Conservation (phyloP, 768 basidiomycete genomes). For the Phaeotremella skinneri region DNA sequence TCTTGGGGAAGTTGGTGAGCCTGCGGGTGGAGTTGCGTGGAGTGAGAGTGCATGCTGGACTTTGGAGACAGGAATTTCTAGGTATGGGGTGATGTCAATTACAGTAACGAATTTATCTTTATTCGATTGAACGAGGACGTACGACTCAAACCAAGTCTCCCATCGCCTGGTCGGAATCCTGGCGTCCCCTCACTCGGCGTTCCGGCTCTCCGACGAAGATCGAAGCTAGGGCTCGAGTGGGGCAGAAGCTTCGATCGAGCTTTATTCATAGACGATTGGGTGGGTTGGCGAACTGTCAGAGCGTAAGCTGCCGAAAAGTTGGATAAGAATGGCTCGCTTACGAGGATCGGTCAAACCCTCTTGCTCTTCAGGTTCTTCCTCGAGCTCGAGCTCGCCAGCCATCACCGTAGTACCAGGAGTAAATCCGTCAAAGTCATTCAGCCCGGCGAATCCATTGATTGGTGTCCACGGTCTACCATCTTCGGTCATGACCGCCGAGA, state of each 20-base stretch:
- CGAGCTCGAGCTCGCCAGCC: neutral
- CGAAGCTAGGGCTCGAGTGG: slow-evolving; percentile 34
- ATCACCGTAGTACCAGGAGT: neutral
- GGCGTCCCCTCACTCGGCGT: slow-evolving; percentile 16
- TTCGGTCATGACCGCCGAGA: neutral
- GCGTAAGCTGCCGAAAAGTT: neutral
- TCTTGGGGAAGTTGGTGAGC: slow-evolving; percentile 3
- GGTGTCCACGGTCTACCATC: slow-evolving; percentile 16
- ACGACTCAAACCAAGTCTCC: slow-evolving; percentile 38
- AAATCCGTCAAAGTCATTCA: slow-evolving; percentile 16
- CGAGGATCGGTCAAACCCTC: neutral
- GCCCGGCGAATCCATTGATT: slow-evolving; percentile 9
- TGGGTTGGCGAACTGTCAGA: slow-evolving; percentile 1
- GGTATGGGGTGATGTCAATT: neutral
- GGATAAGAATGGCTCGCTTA: neutral
- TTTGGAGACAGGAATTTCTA: slow-evolving; percentile 36
- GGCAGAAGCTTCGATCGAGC: slow-evolving; percentile 19
- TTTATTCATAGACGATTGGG: neutral
- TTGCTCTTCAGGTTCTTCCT: neutral
- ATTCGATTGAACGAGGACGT: slow-evolving; percentile 4
- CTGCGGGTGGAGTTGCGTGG: slow-evolving; percentile 21
- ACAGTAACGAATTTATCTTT: neutral
- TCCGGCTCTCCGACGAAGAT: slow-evolving; percentile 29
- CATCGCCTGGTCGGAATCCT: slow-evolving; percentile 5
- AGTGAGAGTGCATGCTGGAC: slow-evolving; percentile 34